Conservation (phyloP, 1,284 basidiomycete species). For the Boletus nobilissimus region DNA sequence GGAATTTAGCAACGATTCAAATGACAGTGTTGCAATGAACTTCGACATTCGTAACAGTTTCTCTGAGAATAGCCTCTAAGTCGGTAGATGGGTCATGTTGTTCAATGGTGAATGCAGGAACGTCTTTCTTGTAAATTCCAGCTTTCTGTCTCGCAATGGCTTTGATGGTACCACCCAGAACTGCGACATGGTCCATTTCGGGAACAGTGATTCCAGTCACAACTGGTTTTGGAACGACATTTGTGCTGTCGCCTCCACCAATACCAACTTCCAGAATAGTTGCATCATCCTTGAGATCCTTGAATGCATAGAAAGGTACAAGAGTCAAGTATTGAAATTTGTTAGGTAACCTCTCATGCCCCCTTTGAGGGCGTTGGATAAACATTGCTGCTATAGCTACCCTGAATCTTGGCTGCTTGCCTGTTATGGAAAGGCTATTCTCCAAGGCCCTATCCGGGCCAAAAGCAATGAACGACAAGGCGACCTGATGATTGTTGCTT, state of each 20-base stretch:
- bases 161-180: constrained; percentile 89
- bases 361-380: too few relatives aligned
- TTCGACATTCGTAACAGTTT: constrained; percentile 74
- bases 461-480: too few relatives aligned
- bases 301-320: constrained; percentile 92
- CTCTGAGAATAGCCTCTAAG: constrained; percentile 72
- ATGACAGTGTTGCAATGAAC: constrained; percentile 47
- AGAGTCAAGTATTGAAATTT: constrained; percentile 97
- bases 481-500: too few relatives aligned
- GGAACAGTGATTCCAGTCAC: constrained; percentile 92
- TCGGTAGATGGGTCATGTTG: constrained; percentile 82
- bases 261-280: constrained; percentile 98
- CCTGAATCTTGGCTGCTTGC: too few relatives aligned
- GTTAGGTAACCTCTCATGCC: too few relatives aligned
- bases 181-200: constrained; percentile 92
- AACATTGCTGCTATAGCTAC: too few relatives aligned
- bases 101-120: constrained; percentile 86
- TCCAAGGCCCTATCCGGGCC: too few relatives aligned
- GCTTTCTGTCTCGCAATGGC: constrained; percentile 97
- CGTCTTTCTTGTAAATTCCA: constrained; percentile 95
- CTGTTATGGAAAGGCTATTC: too few relatives aligned
- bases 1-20: constrained; percentile 1
- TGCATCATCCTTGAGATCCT: constrained; percentile 82
- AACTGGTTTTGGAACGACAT: constrained; percentile 90
- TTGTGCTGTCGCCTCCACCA: constrained; percentile 97